Conservation (phyloP, 2,329 filamentous ascomycete genomes). For the Alternaria panax region DNA sequence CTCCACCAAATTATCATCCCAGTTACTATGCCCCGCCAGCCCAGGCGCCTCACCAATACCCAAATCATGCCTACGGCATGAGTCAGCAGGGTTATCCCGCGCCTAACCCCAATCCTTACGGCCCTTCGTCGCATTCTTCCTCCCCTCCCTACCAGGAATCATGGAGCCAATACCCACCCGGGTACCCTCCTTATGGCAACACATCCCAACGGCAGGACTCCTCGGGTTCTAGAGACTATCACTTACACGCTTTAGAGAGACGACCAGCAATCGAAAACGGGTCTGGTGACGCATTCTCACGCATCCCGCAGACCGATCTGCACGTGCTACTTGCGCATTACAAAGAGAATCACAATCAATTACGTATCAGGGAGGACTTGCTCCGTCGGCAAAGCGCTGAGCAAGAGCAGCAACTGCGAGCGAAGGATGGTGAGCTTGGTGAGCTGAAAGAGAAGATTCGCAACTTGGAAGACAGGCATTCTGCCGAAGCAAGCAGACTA, state of each 20-base stretch:
- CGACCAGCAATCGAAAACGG: slow-evolving; percentile 47
- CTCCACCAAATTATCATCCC: slow-evolving; percentile 65
- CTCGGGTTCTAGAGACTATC: slow-evolving; percentile 46
- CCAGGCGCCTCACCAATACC: slow-evolving; percentile 46
- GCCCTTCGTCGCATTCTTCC: slow-evolving; percentile 46
- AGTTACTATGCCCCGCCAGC: slow-evolving; percentile 46
- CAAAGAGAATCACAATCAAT: slow-evolving; percentile 59
- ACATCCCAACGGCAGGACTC: slow-evolving; percentile 50
- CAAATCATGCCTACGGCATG: slow-evolving; percentile 44
- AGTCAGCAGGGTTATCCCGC: slow-evolving; percentile 42
- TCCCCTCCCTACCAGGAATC: slow-evolving; percentile 48
- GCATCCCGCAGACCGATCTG: slow-evolving; percentile 49
- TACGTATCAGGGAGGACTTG: slow-evolving; percentile 58
- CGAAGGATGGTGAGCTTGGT: slow-evolving; percentile 62
- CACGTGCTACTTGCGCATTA: slow-evolving; percentile 54
- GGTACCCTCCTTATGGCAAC: slow-evolving; percentile 46
- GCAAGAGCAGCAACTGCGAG: slow-evolving; percentile 60
- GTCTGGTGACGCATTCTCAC: slow-evolving; percentile 48
- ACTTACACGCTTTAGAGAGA: slow-evolving; percentile 40
- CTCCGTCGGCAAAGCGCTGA: slow-evolving; percentile 59
- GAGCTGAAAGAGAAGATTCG: slow-evolving; percentile 60
- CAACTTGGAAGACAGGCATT: slow-evolving; percentile 58
- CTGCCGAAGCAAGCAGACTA: slow-evolving; percentile 59
- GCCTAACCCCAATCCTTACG: slow-evolving; percentile 42
- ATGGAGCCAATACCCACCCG: slow-evolving; percentile 46